A percentile compares a stretch with the other conserved stretches of the same genome.
Conservation (phyloP, 2,329 filamentous ascomycete species). For the Epicoccum sorghinum region DNA sequence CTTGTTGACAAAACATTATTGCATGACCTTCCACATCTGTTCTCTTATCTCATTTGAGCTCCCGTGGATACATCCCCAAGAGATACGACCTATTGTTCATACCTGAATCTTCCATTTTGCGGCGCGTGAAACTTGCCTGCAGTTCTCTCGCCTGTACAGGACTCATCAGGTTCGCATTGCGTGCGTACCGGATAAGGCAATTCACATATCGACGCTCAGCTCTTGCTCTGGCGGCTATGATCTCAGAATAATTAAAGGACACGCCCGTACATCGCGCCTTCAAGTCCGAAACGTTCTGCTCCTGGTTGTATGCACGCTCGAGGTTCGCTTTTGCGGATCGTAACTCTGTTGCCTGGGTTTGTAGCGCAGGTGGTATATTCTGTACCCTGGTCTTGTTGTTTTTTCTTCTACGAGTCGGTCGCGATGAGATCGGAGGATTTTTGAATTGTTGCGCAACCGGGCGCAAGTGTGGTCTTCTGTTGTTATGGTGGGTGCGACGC, state of each 20-base stretch:
- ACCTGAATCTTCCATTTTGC: conserved; percentile 16
- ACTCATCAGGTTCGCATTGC: conserved; percentile 20
- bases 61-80: conserved; percentile 19
- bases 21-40: too few species aligned
- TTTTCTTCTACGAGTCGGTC: neutral
- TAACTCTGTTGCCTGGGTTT: conserved; percentile 12
- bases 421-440: neutral
- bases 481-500: neutral
- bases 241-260: neutral
- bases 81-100: conserved; percentile 14
- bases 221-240: conserved; percentile 7
- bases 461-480: neutral
- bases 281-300: conserved; percentile 2
- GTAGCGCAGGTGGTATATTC: conserved; percentile 1
- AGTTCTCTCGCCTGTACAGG: conserved; percentile 10
- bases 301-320: conserved; percentile 18
- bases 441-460: neutral
- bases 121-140: conserved; percentile 18
- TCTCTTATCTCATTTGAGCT: conserved; percentile 8
- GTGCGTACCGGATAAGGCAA: conserved; percentile 24
- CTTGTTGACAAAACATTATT: too few species aligned
- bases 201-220: conserved; percentile 28
- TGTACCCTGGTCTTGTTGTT: neutral
- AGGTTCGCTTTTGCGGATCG: conserved; percentile 14
- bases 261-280: neutral